A percentile compares a stretch with the other conserved stretches of the same genome.
Conservation (phyloP, 2,329 filamentous ascomycete genomes). For the Rutstroemia sp. region DNA sequence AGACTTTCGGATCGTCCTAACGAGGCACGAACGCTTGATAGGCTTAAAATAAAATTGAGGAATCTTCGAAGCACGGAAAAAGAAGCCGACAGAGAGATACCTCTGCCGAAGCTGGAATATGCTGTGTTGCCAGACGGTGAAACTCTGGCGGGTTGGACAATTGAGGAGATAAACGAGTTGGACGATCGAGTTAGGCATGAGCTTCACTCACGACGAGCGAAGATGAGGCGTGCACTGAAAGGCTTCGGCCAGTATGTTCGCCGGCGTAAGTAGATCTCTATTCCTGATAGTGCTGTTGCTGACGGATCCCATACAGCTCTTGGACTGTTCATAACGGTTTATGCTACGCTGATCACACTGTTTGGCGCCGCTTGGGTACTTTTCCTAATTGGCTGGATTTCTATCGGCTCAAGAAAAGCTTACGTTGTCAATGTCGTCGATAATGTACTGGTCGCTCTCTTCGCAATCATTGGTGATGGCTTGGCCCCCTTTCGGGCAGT, state of each 20-base stretch:
- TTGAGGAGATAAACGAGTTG: slow-evolving; percentile 64
- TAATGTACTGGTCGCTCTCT: slow-evolving; percentile 61
- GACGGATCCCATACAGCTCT: slow-evolving; percentile 41
- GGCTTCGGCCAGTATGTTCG: slow-evolving; percentile 74
- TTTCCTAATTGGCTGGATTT: slow-evolving; percentile 85
- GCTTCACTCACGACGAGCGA: slow-evolving; percentile 71
- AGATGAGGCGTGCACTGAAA: slow-evolving; percentile 69
- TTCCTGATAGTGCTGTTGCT: background rate
- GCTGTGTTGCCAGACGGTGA: slow-evolving; percentile 71
- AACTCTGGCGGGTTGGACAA: slow-evolving; percentile 66
- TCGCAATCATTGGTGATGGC: slow-evolving; percentile 62
- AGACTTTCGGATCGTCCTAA: slow-evolving; percentile 13
- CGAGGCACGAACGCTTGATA: slow-evolving; percentile 19
- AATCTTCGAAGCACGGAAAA: slow-evolving; percentile 9
- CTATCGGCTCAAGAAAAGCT: slow-evolving; percentile 62
- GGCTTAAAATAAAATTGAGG: slow-evolving; percentile 18
- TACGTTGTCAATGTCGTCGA: slow-evolving; percentile 65
- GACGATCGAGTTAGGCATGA: slow-evolving; percentile 86
- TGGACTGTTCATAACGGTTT: slow-evolving; percentile 75
- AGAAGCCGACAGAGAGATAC: slow-evolving; percentile 12
- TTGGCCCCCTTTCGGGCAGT: slow-evolving; percentile 67
- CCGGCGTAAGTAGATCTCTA: slow-evolving; percentile 43
- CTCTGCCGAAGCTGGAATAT: slow-evolving; percentile 36
- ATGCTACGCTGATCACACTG: slow-evolving; percentile 74
- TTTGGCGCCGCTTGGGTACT: slow-evolving; percentile 84